Percentiles rank a stretch among this genome's conserved stretches.
phyloP scores from a whole-genome alignment of 352 stramenopile genomes.

The Pythium dissotocum region DNA sequence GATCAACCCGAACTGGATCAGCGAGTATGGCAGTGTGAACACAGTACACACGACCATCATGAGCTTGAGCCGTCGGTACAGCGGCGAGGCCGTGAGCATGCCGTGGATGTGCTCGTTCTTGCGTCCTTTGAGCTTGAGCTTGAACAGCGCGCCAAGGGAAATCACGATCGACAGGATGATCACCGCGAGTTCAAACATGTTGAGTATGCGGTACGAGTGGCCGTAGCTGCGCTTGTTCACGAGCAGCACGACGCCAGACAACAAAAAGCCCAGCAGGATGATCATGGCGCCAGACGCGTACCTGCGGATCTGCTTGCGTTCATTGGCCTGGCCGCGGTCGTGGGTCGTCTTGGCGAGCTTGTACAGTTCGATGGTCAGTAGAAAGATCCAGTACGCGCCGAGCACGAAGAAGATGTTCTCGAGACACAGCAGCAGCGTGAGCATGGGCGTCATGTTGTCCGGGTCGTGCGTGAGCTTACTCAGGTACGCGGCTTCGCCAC shows the following conservation, averaged over 20 bases:
- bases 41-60: conserved; percentile 64
- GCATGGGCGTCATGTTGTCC: conserved; percentile 35
- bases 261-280: conserved; percentile 40
- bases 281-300: conserved; percentile 40
- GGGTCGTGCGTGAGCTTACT: conserved; percentile 60
- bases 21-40: conserved; percentile 70
- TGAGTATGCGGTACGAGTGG: conserved; percentile 49
- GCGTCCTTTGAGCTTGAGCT: conserved; percentile 45
- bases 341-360: conserved; percentile 60
- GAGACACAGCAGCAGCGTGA: conserved; percentile 49
- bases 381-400: conserved; percentile 68
- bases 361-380: conserved; percentile 57
- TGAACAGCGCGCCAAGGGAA: conserved; percentile 38
- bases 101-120: conserved; percentile 76
- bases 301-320: conserved; percentile 52
- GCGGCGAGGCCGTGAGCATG: conserved; percentile 60
- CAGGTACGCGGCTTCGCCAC: conserved; percentile 57
- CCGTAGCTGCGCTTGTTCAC: conserved; percentile 57
- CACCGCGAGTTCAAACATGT: conserved; percentile 43
- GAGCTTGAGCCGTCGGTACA: conserved; percentile 65
- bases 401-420: conserved; percentile 70
- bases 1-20: conserved; percentile 51
- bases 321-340: conserved; percentile 47
- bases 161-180: conserved; percentile 60
- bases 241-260: conserved; percentile 37